Evolutionary conservation across 2,329 filamentous ascomycete species (phyloP), one percentile per base, ranked within the genome.

Genomic region (Sporothrix schenckii): DNA sequence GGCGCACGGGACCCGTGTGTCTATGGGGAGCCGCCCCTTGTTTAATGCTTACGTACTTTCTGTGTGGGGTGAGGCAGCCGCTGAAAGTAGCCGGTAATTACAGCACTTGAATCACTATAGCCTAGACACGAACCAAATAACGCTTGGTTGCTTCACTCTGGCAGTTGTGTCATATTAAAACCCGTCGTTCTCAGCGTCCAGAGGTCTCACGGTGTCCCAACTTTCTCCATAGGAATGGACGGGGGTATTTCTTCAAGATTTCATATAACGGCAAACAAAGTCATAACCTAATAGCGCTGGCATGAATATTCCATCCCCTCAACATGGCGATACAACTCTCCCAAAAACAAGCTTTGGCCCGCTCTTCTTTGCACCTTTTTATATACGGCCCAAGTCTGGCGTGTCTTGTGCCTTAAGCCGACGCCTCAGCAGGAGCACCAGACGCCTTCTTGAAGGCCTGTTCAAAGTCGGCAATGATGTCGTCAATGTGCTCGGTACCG

Each of bases 391-490:
- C 52, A 21, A 52, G 30, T 39, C 30, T 10, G 30, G 54, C 39
- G n/a, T 4, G 27, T 7, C n/a, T 14, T 41, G 44, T 10, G 11
- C n/a, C 54, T 68, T 54, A 74, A 73, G 73, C 76, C 2, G 52
- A 65, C 13, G 76, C 78, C 60, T 78, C 76, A 9, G 78, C 53
- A 80, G n/a, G 81, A 4, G 84, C 80, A 9, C 83, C 85, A 30
- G 80, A 76, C 0, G 87, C 85, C 34, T 87, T 85, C 78, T 88
- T 86, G 81, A 97, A 96, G 0, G 92, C 92, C 84, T 97, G 94
- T 80, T 94, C 91, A 79, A 98, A 97, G 81, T 98, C 94, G 76
- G 89, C 91, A 77, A 97, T 95, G 77, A 98, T 97, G 78, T 98
- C 94, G 82, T 97, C 94, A 78, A 98, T 97, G 80, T 97, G 93